These are phyloP conservation scores for Turritis glabra DNA, from an alignment of 345 rosid species.

Conservation along the genomic window DNA sequence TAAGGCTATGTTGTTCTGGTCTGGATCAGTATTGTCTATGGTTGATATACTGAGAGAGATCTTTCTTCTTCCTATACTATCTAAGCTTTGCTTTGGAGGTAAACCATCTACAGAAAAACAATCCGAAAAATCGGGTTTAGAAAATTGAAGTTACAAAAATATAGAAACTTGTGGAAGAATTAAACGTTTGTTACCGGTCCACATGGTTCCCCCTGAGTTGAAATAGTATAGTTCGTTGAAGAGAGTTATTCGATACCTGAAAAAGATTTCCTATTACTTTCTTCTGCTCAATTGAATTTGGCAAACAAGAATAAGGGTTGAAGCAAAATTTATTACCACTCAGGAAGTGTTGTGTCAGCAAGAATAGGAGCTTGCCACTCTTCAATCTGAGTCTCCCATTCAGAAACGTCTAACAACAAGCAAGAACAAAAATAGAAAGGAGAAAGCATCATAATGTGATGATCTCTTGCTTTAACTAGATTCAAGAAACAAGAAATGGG, in stretches of 20 bases:
- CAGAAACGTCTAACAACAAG: conserved; percentile 48
- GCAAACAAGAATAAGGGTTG: neutral
- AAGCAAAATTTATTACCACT: conserved; percentile 47
- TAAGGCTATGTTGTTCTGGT: conserved; percentile 50
- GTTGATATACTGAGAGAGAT: conserved; percentile 53
- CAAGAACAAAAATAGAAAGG: neutral
- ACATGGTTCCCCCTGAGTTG: conserved; percentile 87
- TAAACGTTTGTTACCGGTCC: conserved; percentile 76
- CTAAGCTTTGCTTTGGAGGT: conserved; percentile 70
- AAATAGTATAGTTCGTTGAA: conserved; percentile 96
- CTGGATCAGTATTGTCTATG: conserved; percentile 44
- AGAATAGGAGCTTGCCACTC: conserved; percentile 94
- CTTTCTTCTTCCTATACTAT: conserved; percentile 50
- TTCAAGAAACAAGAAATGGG: neutral
- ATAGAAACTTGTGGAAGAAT: neutral
- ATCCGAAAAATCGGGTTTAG: neutral
- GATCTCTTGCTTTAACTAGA: neutral
- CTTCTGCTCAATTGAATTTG: neutral
- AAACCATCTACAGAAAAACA: conserved; percentile 63
- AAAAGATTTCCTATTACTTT: neutral
- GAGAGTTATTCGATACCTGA: conserved; percentile 86
- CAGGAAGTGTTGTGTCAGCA: conserved; percentile 85
- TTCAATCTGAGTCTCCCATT: conserved; percentile 84
- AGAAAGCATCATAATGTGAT: neutral
- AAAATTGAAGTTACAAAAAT: neutral